Evolutionary conservation across 2,329 filamentous ascomycete species (phyloP), one percentile per base, ranked within the genome.

Genomic region (Fusarium sp.): DNA sequence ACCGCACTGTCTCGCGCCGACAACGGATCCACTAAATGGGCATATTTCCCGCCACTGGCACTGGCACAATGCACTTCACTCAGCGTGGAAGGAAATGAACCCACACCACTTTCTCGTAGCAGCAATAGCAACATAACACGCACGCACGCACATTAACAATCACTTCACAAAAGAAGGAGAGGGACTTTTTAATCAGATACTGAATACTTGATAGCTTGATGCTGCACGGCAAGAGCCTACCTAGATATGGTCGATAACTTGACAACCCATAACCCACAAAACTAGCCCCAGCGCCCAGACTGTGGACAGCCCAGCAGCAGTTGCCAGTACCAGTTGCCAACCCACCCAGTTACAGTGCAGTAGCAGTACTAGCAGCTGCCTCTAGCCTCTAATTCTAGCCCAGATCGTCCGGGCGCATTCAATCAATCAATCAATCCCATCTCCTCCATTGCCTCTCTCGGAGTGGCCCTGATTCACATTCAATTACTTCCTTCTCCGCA

Each of bases 1-100:
- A 68, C 65, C 65, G 65, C 65, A 68, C 65, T 68, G 65, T 65
- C 17, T 38, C 15, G 19, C 50, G 43, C 65, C 65, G 65, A 68
- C 50, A 62, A 62, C 54, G 44, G 60, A 39, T 39, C 57, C 64
- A 60, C 64, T 50, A 24, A 47, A 36, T 44, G 50, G 44, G 24
- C 17, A 32, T 47, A 28, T 12, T 6, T 65, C 40, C 65, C 65
- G 50, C 60, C 65, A 68, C 65, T 47, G 46, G 10, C 65, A 68
- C 65, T 47, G 46, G 10, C 28, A 65, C 62, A 48, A 45, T 19
- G 34, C 34, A 36, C 34, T 36, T n/a, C 17, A 19, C 34, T 36
- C 32, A 28, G 26, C 26, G 10, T 34, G 32, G 32, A 34, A 34
- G 32, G 32, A 34, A 34, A 34, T 34, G 32, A 34, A 34, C 34